Conservation (phyloP, 1,284 basidiomycete species). For the Serendipita sp. region DNA sequence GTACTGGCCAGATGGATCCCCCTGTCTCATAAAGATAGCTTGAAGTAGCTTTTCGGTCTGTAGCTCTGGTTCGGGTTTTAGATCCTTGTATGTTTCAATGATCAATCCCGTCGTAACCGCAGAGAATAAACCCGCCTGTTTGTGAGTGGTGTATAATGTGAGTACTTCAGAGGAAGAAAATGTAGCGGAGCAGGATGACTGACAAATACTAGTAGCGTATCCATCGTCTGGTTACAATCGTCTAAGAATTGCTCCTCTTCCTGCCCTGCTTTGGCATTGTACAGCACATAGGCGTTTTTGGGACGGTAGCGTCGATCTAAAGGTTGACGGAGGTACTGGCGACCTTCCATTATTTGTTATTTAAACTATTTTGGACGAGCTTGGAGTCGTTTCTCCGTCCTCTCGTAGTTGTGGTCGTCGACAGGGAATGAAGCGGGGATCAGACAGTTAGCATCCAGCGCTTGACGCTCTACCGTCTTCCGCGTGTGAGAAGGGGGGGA, state of each 20-base stretch:
- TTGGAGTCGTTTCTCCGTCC: too few relatives aligned
- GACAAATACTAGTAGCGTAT: not conserved
- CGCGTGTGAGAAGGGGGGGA: too few relatives aligned
- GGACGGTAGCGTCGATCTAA: too few relatives aligned
- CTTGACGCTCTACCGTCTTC: too few relatives aligned
- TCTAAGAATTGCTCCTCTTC: not conserved
- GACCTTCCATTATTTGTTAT: too few relatives aligned
- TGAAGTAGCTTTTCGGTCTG: not conserved
- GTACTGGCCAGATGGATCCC: not conserved
- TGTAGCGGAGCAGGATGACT: not conserved
- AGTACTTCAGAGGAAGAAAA: not conserved
- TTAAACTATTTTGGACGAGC: too few relatives aligned
- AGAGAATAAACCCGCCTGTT: slow-evolving; percentile 2
- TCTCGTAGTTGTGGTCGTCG: too few relatives aligned
- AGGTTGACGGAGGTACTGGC: too few relatives aligned
- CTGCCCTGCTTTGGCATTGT: not conserved
- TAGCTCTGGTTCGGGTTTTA: not conserved
- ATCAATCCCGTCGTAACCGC: not conserved
- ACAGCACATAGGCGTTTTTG: not conserved
- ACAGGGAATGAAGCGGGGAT: too few relatives aligned
- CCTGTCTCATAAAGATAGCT: not conserved
- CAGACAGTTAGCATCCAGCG: too few relatives aligned
- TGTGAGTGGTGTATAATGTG: not conserved
- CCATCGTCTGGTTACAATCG: not conserved
- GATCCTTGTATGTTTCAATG: not conserved